These are phyloP conservation scores for Tylopilus orsonianus DNA, from an alignment of 1,284 basidiomycete species.

Conservation along the genomic window DNA sequence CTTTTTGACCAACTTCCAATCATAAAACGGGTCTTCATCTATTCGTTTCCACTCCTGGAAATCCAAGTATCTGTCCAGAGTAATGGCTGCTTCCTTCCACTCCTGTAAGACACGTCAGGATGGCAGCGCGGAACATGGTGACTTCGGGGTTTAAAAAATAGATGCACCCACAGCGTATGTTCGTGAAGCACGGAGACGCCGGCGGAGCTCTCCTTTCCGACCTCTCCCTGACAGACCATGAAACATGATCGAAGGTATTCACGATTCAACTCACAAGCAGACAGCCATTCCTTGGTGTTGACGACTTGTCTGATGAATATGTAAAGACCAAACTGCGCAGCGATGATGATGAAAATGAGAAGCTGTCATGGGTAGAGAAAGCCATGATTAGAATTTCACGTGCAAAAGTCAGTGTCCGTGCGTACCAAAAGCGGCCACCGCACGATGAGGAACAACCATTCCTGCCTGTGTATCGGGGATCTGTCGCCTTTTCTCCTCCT, in stretches of 20 bases:
- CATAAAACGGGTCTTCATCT: conserved; percentile 87
- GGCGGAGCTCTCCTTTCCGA: conserved; percentile 74
- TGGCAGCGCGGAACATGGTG: neutral
- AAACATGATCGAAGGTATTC: neutral
- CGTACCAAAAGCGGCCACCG: conserved; percentile 89
- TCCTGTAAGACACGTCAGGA: conserved; percentile 41
- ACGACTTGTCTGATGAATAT: conserved; percentile 89
- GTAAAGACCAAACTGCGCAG: conserved; percentile 84
- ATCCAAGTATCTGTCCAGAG: conserved; percentile 78
- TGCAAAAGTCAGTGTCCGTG: conserved; percentile 1
- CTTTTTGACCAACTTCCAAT: conserved; percentile 82
- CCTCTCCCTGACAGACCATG: conserved; percentile 66
- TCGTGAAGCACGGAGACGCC: conserved; percentile 69
- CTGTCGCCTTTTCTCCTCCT: conserved; percentile 54
- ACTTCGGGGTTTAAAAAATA: neutral
- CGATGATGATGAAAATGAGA: conserved; percentile 85
- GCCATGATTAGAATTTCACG: conserved; percentile 7
- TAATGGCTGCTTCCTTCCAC: conserved; percentile 83
- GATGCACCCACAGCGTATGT: conserved; percentile 57
- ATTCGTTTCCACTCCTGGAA: conserved; percentile 88
- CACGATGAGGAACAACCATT: conserved; percentile 78
- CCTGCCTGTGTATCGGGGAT: conserved; percentile 55
- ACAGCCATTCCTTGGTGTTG: conserved; percentile 89
- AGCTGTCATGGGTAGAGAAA: conserved; percentile 41
- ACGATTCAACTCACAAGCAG: conserved; percentile 65